phyloP scores from a whole-genome alignment of 306 rosid genomes.

The Dalbergia cultrata region DNA sequence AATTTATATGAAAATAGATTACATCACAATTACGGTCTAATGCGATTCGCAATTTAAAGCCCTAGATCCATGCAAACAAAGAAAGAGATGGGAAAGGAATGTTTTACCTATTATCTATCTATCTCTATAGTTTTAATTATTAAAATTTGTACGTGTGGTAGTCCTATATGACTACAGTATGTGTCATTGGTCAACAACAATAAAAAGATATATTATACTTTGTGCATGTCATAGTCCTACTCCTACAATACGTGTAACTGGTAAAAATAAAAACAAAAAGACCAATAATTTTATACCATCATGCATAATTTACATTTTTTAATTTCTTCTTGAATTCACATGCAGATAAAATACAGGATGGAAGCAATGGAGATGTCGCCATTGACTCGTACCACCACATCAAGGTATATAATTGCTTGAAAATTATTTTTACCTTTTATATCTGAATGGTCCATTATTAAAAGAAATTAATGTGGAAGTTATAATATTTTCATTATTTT shows the following conservation, averaged over 20 bases:
- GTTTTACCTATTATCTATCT: too few species aligned
- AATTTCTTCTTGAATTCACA: neutral
- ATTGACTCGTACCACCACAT: constrained; percentile 57
- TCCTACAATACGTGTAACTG: neutral
- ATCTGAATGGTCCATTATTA: neutral
- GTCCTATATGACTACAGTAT: too few species aligned
- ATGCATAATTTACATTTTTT: neutral
- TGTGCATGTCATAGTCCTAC: too few species aligned
- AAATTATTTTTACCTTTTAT: neutral
- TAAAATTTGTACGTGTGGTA: too few species aligned
- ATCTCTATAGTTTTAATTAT: too few species aligned
- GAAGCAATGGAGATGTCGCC: constrained; percentile 57
- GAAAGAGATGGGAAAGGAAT: neutral
- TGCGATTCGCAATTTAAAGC: too few species aligned
- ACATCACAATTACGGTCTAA: too few species aligned
- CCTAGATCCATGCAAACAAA: too few species aligned
- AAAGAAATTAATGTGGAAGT: too few species aligned
- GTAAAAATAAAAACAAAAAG: neutral
- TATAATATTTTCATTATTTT: neutral
- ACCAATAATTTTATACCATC: neutral
- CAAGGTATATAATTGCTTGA: constrained; percentile 37
- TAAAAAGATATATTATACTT: too few species aligned
- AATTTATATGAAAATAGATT: too few species aligned
- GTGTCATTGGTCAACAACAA: too few species aligned
- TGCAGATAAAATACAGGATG: constrained; percentile 55